These are phyloP conservation scores for Brasenia schreberi DNA, from an alignment of 164 flowering plant genomes.

Conservation along the genomic window DNA sequence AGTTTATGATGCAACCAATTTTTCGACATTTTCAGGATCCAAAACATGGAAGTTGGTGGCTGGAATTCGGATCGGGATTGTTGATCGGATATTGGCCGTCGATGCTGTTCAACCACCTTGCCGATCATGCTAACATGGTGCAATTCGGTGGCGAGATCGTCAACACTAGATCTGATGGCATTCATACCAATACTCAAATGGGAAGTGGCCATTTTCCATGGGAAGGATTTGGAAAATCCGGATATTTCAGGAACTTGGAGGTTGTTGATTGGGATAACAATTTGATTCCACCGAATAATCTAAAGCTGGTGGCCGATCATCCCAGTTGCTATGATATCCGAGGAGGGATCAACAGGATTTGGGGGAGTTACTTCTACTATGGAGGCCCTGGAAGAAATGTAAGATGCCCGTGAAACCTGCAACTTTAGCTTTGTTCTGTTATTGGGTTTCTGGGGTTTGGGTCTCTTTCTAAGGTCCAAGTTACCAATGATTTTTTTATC, in stretches of 20 bases:
- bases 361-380: conserved; percentile 87
- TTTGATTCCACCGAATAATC: conserved; percentile 52
- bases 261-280: conserved; percentile 87
- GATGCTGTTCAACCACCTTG: conserved; percentile 3
- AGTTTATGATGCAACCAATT: too few relatives aligned
- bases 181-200: conserved; percentile 81
- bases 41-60: conserved; percentile 9
- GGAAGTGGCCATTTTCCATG: conserved; percentile 85
- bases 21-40: conserved; percentile 5
- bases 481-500: neutral
- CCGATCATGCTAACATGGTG: conserved; percentile 7
- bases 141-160: conserved; percentile 25
- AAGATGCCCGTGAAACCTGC: conserved; percentile 44
- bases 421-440: neutral
- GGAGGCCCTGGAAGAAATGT: conserved; percentile 88
- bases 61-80: conserved; percentile 3
- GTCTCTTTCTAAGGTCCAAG: neutral
- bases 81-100: conserved; percentile 8
- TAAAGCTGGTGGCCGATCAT: conserved; percentile 65
- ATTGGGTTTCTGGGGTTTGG: neutral
- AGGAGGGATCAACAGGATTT: conserved; percentile 53
- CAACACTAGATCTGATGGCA: conserved; percentile 39
- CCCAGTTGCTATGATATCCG: conserved; percentile 67
- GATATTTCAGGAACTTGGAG: conserved; percentile 73
- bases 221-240: conserved; percentile 74